phyloP scores from a whole-genome alignment of 1,284 basidiomycete genomes.

The Malassezia vespertilionis region DNA sequence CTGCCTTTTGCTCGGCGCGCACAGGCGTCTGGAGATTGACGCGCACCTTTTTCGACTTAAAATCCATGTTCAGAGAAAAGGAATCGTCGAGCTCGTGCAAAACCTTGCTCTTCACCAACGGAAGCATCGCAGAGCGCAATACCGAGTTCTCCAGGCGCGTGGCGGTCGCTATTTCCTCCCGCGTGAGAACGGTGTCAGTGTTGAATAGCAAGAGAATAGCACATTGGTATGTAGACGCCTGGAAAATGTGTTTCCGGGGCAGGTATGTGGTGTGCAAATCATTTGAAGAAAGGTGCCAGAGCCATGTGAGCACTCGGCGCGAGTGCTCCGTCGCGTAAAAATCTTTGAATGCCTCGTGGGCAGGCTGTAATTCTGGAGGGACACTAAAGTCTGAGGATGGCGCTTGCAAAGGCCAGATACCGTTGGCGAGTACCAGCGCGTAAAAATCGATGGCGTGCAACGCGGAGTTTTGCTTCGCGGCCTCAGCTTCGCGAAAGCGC shows the following conservation, averaged over 20 bases:
- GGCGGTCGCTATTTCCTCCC: slow-evolving; percentile 68
- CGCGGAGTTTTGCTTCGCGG: slow-evolving; percentile 57
- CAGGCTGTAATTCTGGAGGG: slow-evolving; percentile 71
- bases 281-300: slow-evolving; percentile 96
- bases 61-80: slow-evolving; percentile 57
- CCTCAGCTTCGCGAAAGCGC: slow-evolving; percentile 88
- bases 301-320: slow-evolving; percentile 89
- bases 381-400: slow-evolving; percentile 76
- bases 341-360: slow-evolving; percentile 80
- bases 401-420: slow-evolving; percentile 87
- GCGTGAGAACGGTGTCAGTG: slow-evolving; percentile 64
- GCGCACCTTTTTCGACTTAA: slow-evolving; percentile 78
- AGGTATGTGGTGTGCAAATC: slow-evolving; percentile 86
- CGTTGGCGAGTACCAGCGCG: slow-evolving; percentile 85
- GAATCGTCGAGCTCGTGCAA: slow-evolving; percentile 59
- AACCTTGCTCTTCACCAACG: slow-evolving; percentile 81
- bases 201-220: slow-evolving; percentile 91
- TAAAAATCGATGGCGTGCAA: slow-evolving; percentile 63
- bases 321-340: slow-evolving; percentile 91
- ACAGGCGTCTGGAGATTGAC: slow-evolving; percentile 88
- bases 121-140: slow-evolving; percentile 67
- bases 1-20: slow-evolving; percentile 85
- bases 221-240: slow-evolving; percentile 90
- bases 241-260: slow-evolving; percentile 86
- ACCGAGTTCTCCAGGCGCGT: slow-evolving; percentile 76